Evolutionary conservation across 148 eudicot genomes (phyloP).

Genomic region (Persicaria maculosa): DNA sequence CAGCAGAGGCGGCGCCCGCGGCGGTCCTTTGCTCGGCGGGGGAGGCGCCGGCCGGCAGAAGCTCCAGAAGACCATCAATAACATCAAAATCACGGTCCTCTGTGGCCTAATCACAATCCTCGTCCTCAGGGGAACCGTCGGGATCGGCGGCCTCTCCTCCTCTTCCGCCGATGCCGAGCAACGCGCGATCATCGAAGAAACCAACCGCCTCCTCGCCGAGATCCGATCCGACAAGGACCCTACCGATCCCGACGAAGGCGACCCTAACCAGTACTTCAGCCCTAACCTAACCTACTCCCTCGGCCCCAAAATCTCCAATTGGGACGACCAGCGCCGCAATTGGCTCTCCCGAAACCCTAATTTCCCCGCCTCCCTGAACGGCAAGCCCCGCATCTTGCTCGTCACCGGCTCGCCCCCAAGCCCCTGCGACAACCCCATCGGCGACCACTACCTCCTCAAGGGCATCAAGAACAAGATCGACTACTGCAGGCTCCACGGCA

Average conservation of each 20-base stretch:
- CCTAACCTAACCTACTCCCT: constrained; percentile 38
- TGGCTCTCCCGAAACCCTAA: constrained; percentile 38
- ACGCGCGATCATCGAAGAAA: constrained; percentile 49
- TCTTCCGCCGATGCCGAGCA: constrained; percentile 50
- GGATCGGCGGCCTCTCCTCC: constrained; percentile 43
- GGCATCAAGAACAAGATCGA: constrained; percentile 74
- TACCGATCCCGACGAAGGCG: constrained; percentile 33
- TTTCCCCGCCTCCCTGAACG: constrained; percentile 29
- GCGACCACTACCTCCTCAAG: constrained; percentile 67
- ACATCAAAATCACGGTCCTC: constrained; percentile 68
- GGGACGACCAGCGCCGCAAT: constrained; percentile 41
- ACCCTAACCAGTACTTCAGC: constrained; percentile 17
- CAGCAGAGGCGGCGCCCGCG: background rate
- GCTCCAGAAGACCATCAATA: constrained; percentile 53
- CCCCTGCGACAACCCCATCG: constrained; percentile 71
- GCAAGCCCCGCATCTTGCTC: constrained; percentile 51
- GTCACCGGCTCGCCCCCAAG: constrained; percentile 66
- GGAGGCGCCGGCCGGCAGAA: background rate
- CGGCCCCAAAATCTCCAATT: constrained; percentile 47
- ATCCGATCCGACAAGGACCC: constrained; percentile 66
- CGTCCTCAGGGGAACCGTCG: constrained; percentile 84
- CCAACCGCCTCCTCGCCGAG: constrained; percentile 62
- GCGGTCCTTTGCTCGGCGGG: background rate
- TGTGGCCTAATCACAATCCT: constrained; percentile 85
- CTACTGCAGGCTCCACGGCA: constrained; percentile 64